Evolutionary conservation across 148 eudicot species (phyloP), one percentile per base, ranked within the genome.

Genomic region (Selenicereus undatus): DNA sequence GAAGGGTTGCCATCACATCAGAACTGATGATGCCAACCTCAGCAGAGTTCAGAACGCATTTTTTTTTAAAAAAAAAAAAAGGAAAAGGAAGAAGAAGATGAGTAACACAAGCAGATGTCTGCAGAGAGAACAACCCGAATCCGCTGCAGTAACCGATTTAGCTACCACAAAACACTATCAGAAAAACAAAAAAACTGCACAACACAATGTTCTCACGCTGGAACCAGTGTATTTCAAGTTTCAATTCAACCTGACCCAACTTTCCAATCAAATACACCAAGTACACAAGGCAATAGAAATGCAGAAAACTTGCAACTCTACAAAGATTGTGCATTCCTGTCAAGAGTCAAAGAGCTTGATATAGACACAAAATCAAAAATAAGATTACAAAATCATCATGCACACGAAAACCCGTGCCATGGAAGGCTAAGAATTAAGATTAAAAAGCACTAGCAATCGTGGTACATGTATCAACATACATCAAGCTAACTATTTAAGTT

Each of bases 391-490:
- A 81, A 51, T 52, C 71, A 71, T 60, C 86, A 84, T 81, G 81
- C 73, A 81, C 86, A 84, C 64, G 64, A 81, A 81, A n/a, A 51
- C 80, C 54, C 78, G 81, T 76, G 60, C 77, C 78, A 50, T 58
- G 81, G 80, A 52, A 24, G 78, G 52, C 64, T 75, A 45, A 83
- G 54, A 69, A 56, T 29, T 29, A 76, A 79, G 68, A 54, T 72
- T 73, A 76, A 66, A 75, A 52, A 79, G 68, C 77, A 62, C 73
- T 77, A 71, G 77, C 60, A 39, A 77, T 72, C 80, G 83, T 84
- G 86, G 86, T 84, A 84, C 84, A 81, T 42, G 81, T 81, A 80
- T 81, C 83, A 78, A 66, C 81, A 81, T 80, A 84, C 78, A 84
- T 42, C 48, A 74, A 74, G 76, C 76, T 69, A 76, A 22, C 83